Evolutionary conservation across 139 green algal species (phyloP).

Genomic region (Auxenochlorella protothecoides): DNA sequence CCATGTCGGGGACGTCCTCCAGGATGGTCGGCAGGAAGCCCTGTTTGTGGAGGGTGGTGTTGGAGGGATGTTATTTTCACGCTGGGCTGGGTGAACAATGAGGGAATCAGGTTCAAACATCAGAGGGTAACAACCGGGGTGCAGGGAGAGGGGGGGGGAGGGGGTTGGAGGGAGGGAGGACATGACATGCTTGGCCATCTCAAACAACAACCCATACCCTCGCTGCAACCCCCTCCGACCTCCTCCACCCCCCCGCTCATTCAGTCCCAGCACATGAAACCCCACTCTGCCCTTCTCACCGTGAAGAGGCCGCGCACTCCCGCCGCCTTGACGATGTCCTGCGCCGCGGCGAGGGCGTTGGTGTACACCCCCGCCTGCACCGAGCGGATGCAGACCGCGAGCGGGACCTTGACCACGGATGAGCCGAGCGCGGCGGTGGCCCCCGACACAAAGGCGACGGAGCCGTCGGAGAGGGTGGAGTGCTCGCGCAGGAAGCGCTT

Average conservation of each 20-base stretch:
- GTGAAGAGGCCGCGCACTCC: conserved; percentile 67
- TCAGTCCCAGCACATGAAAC: too few relatives aligned
- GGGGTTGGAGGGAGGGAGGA: background rate
- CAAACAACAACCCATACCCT: too few relatives aligned
- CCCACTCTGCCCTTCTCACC: background rate
- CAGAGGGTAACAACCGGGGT: background rate
- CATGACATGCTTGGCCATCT: background rate
- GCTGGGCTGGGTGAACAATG: too few relatives aligned
- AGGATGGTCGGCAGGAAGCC: conserved; percentile 80
- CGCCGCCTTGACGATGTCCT: conserved; percentile 46
- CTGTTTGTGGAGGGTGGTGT: conserved; percentile 5
- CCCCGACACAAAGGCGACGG: conserved; percentile 60
- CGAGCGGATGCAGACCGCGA: conserved; percentile 81
- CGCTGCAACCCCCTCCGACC: too few relatives aligned
- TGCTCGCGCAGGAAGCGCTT: conserved; percentile 41
- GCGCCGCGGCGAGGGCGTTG: conserved; percentile 59
- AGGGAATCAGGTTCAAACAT: too few relatives aligned
- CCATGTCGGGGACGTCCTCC: conserved; percentile 89
- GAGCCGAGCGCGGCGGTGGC: conserved; percentile 60
- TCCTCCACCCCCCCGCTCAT: too few relatives aligned
- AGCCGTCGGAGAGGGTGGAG: conserved; percentile 35
- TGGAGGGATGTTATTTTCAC: too few relatives aligned
- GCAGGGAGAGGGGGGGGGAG: background rate
- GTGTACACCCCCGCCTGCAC: conserved; percentile 77
- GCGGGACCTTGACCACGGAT: conserved; percentile 76